Percentiles rank a stretch among this genome's conserved stretches.
These are phyloP conservation scores for Phlebiopsis gigantea DNA, from an alignment of 768 basidiomycete genomes.

Conservation along the genomic window DNA sequence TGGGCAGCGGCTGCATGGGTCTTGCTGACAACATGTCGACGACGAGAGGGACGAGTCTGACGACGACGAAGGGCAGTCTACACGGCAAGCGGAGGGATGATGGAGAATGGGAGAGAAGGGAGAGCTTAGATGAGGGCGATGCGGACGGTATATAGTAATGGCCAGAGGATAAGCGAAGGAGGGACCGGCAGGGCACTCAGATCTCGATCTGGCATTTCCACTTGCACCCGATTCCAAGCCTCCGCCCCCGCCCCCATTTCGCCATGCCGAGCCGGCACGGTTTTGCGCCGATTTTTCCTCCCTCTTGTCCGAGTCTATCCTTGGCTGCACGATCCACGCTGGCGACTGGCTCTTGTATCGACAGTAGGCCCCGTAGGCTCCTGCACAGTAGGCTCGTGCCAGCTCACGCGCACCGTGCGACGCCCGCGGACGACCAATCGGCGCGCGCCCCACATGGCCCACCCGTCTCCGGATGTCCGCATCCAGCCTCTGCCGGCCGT, in stretches of 20 bases:
- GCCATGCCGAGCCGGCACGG: constrained; percentile 4
- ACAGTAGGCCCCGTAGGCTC: too few relatives aligned
- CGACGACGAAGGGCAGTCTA: constrained; percentile 13
- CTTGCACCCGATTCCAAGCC: constrained; percentile 8
- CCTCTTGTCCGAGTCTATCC: not conserved
- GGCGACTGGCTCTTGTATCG: not conserved
- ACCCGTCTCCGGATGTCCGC: constrained; percentile 3
- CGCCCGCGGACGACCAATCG: not conserved
- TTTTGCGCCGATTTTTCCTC: not conserved
- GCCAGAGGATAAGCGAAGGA: constrained; percentile 2
- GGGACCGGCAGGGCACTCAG: constrained; percentile 4
- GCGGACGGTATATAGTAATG: constrained; percentile 8
- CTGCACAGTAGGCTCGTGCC: too few relatives aligned
- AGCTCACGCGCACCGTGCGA: too few relatives aligned
- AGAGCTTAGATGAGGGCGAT: constrained; percentile 9
- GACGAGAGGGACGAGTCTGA: not conserved
- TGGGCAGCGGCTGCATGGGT: constrained; percentile 30
- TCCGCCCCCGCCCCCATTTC: constrained; percentile 9
- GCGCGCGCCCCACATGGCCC: constrained; percentile 1
- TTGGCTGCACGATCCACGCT: not conserved
- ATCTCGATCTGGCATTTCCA: constrained; percentile 7
- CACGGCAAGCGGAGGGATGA: constrained; percentile 8
- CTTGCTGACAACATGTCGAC: constrained; percentile 32
- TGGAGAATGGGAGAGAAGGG: constrained; percentile 4
- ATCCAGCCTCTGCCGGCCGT: not conserved